phyloP scores from a whole-genome alignment of 331 rosid species.

The Erythrophleum ivorense region DNA sequence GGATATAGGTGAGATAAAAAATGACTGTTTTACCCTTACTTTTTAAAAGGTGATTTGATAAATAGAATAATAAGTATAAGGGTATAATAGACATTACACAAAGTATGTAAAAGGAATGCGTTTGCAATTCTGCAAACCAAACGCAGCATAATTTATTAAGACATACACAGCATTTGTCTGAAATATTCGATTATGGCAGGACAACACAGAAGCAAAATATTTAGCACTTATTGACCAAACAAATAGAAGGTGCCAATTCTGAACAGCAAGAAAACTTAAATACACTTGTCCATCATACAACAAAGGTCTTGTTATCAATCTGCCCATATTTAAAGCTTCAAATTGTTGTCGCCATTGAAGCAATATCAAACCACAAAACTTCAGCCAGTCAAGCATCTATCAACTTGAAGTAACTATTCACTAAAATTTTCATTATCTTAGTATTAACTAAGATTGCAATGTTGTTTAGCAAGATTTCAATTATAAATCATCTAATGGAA shows the following conservation, averaged over 20 bases:
- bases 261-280: neutral
- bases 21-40: too few species aligned
- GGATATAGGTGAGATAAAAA: too few species aligned
- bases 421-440: neutral
- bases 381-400: neutral
- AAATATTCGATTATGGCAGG: neutral
- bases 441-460: slow-evolving; percentile 12
- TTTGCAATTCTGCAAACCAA: too few species aligned
- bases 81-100: too few species aligned
- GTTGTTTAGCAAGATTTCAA: slow-evolving; percentile 13
- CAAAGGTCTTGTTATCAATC: neutral
- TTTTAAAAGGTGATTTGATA: too few species aligned
- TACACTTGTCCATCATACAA: neutral
- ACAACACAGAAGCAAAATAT: neutral
- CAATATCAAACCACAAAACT: slow-evolving; percentile 13
- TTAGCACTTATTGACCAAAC: neutral
- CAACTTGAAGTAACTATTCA: neutral
- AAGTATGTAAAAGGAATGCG: too few species aligned
- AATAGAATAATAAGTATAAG: too few species aligned
- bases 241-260: neutral
- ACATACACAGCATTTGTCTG: neutral
- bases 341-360: neutral
- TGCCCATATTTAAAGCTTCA: neutral
- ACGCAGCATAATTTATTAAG: neutral
- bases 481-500: neutral